Evolutionary conservation across 129 eudicot species (phyloP).

Genomic region (Tagetes patula): DNA sequence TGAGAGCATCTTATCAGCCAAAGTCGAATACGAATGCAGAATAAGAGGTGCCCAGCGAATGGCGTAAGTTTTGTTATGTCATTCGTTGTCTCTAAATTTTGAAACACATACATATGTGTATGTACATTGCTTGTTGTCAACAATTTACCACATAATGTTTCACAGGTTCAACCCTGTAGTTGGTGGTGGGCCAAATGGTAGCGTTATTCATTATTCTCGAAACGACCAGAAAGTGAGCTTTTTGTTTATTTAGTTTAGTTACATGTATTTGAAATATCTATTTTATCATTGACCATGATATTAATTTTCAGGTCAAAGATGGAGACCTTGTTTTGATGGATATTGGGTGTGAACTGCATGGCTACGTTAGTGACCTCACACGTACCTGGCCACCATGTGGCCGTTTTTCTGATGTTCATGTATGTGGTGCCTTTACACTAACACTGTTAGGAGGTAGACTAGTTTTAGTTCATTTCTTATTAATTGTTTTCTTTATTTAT

Average conservation of each 20-base stretch:
- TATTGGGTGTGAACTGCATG: conserved; percentile 91
- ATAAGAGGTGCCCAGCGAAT: conserved; percentile 93
- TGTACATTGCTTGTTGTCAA: conserved; percentile 7
- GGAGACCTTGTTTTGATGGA: conserved; percentile 95
- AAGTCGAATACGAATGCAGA: conserved; percentile 91
- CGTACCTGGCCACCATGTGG: conserved; percentile 99
- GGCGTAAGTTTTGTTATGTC: conserved; percentile 59
- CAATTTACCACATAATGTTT: conserved; percentile 2
- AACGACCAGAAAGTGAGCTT: conserved; percentile 86
- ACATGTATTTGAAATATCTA: conserved; percentile 3
- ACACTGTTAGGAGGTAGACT: conserved; percentile 9
- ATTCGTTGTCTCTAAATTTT: neutral
- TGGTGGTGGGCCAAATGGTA: conserved; percentile 95
- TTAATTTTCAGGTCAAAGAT: conserved; percentile 53
- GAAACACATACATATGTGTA: neutral
- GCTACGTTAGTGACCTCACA: conserved; percentile 95
- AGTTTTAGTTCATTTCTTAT: neutral
- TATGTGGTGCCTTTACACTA: conserved; percentile 40
- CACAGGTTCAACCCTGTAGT: conserved; percentile 95
- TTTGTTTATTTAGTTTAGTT: conserved; percentile 18
- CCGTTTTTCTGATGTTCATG: conserved; percentile 68
- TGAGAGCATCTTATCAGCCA: conserved; percentile 78
- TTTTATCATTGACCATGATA: neutral
- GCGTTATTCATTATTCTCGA: conserved; percentile 94
- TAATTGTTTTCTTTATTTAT: neutral